Base-by-base conservation (phyloP, 2,329 filamentous ascomycete genomes). In the Phialemonium atrogriseum region DNA sequence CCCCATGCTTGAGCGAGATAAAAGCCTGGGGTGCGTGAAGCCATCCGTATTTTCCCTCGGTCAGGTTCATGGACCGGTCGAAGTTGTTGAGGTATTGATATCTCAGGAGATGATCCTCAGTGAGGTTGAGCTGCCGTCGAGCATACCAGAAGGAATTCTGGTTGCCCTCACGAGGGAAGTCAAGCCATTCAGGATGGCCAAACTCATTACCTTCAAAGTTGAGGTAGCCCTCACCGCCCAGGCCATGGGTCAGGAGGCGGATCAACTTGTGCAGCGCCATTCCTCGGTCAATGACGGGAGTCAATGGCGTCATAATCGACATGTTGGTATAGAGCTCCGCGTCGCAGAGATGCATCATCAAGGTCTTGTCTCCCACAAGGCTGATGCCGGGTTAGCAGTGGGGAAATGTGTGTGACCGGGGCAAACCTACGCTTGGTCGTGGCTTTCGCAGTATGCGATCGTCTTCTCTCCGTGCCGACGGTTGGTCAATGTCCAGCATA, bases 171-270 rank as follows among this genome's bases (percentile, higher is more conserved):
- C 91, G 84, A 4, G 91, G 91, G 59, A 98, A 98, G 57, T 98
- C 91, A 23, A 98, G 82, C 91, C 91, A 98, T 59, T 98, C 91
- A 0, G 91, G 91, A 54, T 98, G 91, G 1, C 91, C 91, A 51
- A 98, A 98, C 59, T 98, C 91, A 58, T 98, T 98, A 39, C 91
- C 91, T 62, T 95, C 88, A 48, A 98, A 98, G 64, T 96, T 98
- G 32, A 98, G 81, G 52, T 94, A 98, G 23, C 89, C 91, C 59
- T 98, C 91, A 34, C 91, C 91, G 37, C 91, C 91, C 11, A 98
- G 73, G 24, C 71, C 75, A 54, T 98, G 89, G 2, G 91, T 96
- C 41, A 98, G 66, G 11, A 98, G 75, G 10, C 91, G 83, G 49
- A 98, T 95, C 82, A 98, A 82, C 67, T 98, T 98, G 71, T 98